These are phyloP conservation scores for Blastomyces emzantsi DNA, from an alignment of 2,329 filamentous ascomycete species.

Conservation along the genomic window DNA sequence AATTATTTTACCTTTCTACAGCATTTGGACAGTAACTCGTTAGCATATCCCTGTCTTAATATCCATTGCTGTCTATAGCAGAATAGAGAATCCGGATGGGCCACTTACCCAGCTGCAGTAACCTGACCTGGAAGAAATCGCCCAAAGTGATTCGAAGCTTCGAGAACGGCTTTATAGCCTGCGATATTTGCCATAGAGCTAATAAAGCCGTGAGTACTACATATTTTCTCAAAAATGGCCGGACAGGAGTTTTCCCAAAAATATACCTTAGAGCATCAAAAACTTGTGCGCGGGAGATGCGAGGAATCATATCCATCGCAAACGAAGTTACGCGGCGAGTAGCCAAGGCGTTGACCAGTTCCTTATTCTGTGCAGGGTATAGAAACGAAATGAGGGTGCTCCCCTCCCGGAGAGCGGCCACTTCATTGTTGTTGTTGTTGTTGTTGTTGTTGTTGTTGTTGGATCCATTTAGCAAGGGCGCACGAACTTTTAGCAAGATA, in stretches of 20 bases:
- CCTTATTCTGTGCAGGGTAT: conserved; percentile 71
- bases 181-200: conserved; percentile 94
- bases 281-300: conserved; percentile 78
- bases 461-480: conserved; percentile 51
- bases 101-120: conserved; percentile 63
- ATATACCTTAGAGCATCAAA: conserved; percentile 63
- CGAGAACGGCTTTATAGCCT: conserved; percentile 83
- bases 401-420: conserved; percentile 56
- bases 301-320: conserved; percentile 87
- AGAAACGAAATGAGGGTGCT: conserved; percentile 75
- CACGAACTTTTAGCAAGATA: conserved; percentile 76
- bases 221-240: not conserved
- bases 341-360: conserved; percentile 63
- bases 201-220: conserved; percentile 1
- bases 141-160: conserved; percentile 83
- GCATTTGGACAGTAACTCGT: conserved; percentile 14
- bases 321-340: conserved; percentile 64
- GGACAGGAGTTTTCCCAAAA: not conserved
- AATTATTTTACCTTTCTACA: conserved; percentile 15
- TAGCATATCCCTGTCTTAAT: conserved; percentile 17
- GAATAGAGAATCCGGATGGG: not conserved
- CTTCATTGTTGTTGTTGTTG: conserved; percentile 59
- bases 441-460: conserved; percentile 58
- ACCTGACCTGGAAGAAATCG: conserved; percentile 83
- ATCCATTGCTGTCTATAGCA: not conserved